phyloP scores from a whole-genome alignment of 1,284 basidiomycete species.

The Cystobasidiaceae sp. region DNA sequence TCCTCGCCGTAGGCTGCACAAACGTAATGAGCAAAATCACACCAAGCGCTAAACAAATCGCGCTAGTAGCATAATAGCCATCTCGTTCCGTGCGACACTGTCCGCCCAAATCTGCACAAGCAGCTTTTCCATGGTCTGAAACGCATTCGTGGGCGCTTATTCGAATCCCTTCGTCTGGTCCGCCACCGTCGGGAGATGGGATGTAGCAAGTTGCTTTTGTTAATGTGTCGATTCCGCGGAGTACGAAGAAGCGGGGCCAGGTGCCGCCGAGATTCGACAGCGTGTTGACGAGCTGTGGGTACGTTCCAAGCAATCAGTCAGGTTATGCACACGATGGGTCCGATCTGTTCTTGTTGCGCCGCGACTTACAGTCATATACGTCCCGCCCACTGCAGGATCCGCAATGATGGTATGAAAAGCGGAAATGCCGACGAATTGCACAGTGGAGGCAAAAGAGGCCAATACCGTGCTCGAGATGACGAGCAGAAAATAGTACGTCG shows the following conservation, averaged over 20 bases:
- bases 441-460: constrained; percentile 79
- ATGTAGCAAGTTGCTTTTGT: constrained; percentile 75
- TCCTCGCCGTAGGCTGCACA: constrained; percentile 76
- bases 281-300: constrained; percentile 76
- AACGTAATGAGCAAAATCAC: constrained; percentile 65
- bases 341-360: too few species aligned
- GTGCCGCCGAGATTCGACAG: constrained; percentile 96
- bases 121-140: constrained; percentile 76
- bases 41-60: constrained; percentile 70
- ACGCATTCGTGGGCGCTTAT: constrained; percentile 71
- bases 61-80: constrained; percentile 85
- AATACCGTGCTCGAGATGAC: constrained; percentile 74
- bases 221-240: constrained; percentile 78
- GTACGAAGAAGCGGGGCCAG: constrained; percentile 89
- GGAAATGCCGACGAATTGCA: constrained; percentile 96
- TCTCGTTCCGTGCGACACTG: constrained; percentile 77
- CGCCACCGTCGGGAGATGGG: constrained; percentile 52
- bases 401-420: constrained; percentile 97
- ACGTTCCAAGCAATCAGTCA: background rate
- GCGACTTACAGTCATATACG: constrained; percentile 86
- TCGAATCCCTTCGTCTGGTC: constrained; percentile 49
- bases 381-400: constrained; percentile 94
- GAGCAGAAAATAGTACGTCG: constrained; percentile 72
- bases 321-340: too few species aligned
- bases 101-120: constrained; percentile 71